phyloP scores from a whole-genome alignment of 2,329 filamentous ascomycete genomes.

The Teratosphaeria zuluensis region DNA sequence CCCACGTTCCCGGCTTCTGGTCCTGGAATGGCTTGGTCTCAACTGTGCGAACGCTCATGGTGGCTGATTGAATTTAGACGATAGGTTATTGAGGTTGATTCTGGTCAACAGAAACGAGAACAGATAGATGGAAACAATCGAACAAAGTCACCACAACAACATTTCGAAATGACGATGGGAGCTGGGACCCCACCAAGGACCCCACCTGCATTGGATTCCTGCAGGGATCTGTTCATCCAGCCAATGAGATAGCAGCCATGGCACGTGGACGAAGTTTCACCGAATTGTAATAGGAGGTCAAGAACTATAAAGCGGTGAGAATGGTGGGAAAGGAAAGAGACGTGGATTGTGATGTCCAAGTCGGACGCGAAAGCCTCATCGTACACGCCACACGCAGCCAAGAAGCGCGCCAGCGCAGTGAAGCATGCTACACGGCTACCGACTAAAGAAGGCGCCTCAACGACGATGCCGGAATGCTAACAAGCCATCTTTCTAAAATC shows the following conservation, averaged over 20 bases:
- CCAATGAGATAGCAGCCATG: not conserved
- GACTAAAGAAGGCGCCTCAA: not conserved
- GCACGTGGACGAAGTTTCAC: not conserved
- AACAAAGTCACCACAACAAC: not conserved
- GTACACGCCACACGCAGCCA: not conserved
- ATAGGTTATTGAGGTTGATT: no score
- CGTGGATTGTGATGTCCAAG: not conserved
- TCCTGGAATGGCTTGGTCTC: conserved; percentile 73
- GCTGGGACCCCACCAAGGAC: no score
- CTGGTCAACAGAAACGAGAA: not conserved
- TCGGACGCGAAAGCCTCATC: not conserved
- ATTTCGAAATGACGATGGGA: not conserved
- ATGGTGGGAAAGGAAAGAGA: not conserved
- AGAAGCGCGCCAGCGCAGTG: not conserved
- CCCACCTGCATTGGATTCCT: not conserved
- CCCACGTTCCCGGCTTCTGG: conserved; percentile 98
- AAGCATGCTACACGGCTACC: not conserved
- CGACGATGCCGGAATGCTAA: not conserved
- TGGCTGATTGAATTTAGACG: conserved; percentile 20
- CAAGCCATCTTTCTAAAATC: conserved; percentile 2
- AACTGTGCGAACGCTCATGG: conserved; percentile 70
- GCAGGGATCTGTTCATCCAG: not conserved
- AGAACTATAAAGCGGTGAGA: not conserved
- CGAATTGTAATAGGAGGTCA: not conserved
- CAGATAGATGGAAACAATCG: not conserved